These are phyloP conservation scores for Stemphylium lycopersici DNA, from an alignment of 2,329 filamentous ascomycete species.

Conservation along the genomic window DNA sequence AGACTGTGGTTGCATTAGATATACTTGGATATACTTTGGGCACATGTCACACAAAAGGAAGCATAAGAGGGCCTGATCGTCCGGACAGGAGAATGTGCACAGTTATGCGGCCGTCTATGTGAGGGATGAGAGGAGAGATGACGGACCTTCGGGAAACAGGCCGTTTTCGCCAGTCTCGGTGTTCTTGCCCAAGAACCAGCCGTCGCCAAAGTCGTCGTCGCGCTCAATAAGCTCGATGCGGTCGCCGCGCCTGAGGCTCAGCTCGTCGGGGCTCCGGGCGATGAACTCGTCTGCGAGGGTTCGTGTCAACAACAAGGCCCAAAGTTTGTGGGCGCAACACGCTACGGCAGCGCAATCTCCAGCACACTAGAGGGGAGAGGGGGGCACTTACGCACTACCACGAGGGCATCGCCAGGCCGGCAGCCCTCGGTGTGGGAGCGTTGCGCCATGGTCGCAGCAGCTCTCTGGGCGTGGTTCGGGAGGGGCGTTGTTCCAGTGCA, in stretches of 20 bases:
- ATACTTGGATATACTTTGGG: neutral
- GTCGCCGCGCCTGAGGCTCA: constrained; percentile 84
- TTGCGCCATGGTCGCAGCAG: constrained; percentile 36
- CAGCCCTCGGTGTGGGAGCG: constrained; percentile 54
- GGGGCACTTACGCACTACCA: constrained; percentile 71
- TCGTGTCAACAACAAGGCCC: constrained; percentile 11
- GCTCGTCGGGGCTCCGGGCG: constrained; percentile 89
- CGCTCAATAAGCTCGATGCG: constrained; percentile 82
- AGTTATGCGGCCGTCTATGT: neutral
- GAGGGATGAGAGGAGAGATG: neutral
- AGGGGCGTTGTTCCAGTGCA: constrained; percentile 6
- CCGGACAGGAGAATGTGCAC: constrained; percentile 2
- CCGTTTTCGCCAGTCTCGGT: constrained; percentile 75
- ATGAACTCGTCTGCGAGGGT: constrained; percentile 78
- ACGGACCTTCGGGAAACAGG: constrained; percentile 80
- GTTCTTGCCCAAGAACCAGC: constrained; percentile 81
- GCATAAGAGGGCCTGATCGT: neutral
- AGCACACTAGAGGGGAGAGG: neutral
- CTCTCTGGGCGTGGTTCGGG: constrained; percentile 4
- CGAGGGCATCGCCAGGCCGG: constrained; percentile 68
- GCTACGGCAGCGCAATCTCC: too few relatives aligned
- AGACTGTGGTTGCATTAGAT: constrained; percentile 56
- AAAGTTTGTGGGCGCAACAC: neutral
- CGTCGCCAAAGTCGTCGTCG: constrained; percentile 87
- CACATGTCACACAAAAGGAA: neutral